A percentile compares a stretch with the other conserved stretches of the same genome.
Conservation (phyloP, 805 yeast genomes). For the Yarrowia deformans region DNA sequence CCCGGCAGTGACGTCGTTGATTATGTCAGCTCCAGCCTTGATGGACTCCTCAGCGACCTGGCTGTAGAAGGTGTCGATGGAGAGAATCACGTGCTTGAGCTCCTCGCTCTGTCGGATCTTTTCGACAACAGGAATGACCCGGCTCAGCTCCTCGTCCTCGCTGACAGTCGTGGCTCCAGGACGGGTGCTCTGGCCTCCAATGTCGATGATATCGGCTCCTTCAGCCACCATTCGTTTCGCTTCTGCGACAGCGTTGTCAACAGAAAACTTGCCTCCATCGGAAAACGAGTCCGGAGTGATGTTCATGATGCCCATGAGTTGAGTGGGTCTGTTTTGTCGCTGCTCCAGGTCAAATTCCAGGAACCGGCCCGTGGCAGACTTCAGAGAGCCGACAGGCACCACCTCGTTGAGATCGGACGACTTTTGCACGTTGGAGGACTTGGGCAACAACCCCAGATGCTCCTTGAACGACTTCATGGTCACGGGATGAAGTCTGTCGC, state of each 20-base stretch:
- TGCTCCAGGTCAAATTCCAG: conserved; percentile 57
- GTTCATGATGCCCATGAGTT: conserved; percentile 86
- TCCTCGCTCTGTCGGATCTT: conserved; percentile 59
- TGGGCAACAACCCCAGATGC: conserved; percentile 67
- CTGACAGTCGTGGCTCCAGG: conserved; percentile 76
- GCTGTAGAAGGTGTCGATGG: conserved; percentile 88
- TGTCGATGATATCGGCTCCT: conserved; percentile 82
- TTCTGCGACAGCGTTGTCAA: conserved; percentile 55
- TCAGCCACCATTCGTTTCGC: conserved; percentile 60
- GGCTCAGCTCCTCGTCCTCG: conserved; percentile 67
- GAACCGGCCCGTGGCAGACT: conserved; percentile 41
- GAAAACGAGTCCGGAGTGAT: conserved; percentile 95
- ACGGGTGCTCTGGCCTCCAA: conserved; percentile 94
- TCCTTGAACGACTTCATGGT: conserved; percentile 80
- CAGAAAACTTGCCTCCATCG: conserved; percentile 71
- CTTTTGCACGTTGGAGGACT: conserved; percentile 46
- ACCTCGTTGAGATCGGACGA: conserved; percentile 45
- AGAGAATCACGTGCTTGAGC: conserved; percentile 60
- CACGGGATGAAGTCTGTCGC: conserved; percentile 76
- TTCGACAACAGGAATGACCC: conserved; percentile 75
- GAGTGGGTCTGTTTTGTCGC: conserved; percentile 58
- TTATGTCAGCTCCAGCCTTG: conserved; percentile 82
- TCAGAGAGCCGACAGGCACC: conserved; percentile 41
- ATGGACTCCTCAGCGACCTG: conserved; percentile 75
- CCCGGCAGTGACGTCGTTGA: conserved; percentile 91